Conservation (phyloP, 73 alveolate species). For the Tetrahymena elliotti region DNA sequence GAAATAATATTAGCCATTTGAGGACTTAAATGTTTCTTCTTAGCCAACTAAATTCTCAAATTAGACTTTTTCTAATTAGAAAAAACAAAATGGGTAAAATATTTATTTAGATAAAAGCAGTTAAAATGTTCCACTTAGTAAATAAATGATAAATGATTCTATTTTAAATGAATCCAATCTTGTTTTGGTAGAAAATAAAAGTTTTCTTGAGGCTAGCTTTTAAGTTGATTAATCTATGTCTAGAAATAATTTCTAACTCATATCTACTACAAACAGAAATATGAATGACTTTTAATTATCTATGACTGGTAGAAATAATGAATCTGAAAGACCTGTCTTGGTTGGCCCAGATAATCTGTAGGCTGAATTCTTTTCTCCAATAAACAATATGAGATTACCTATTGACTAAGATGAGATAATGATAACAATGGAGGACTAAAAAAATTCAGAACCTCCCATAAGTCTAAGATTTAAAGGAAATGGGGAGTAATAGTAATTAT, state of each 20-base stretch:
- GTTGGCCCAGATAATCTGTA: not conserved
- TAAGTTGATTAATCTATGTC: not conserved
- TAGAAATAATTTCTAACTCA: not conserved
- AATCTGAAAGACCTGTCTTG: not conserved
- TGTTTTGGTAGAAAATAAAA: not conserved
- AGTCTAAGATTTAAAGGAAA: not conserved
- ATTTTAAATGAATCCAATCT: not conserved
- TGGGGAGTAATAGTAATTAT: not conserved
- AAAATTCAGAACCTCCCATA: not conserved
- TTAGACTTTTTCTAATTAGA: not conserved
- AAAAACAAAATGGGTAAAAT: not conserved
- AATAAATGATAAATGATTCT: not conserved
- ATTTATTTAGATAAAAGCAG: not conserved
- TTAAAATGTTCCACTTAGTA: not conserved
- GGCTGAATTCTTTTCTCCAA: not conserved
- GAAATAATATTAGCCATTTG: not conserved
- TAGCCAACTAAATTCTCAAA: not conserved
- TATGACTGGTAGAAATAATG: not conserved
- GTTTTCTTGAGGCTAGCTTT: not conserved
- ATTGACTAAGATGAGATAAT: not conserved
- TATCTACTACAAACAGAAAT: not conserved
- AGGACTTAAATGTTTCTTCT: not conserved
- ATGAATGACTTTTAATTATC: not conserved
- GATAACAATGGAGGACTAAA: not conserved
- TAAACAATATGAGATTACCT: not conserved